Percentiles rank a stretch among this genome's conserved stretches.
phyloP scores from a whole-genome alignment of 164 flowering plant genomes.

The Annona squamosa region DNA sequence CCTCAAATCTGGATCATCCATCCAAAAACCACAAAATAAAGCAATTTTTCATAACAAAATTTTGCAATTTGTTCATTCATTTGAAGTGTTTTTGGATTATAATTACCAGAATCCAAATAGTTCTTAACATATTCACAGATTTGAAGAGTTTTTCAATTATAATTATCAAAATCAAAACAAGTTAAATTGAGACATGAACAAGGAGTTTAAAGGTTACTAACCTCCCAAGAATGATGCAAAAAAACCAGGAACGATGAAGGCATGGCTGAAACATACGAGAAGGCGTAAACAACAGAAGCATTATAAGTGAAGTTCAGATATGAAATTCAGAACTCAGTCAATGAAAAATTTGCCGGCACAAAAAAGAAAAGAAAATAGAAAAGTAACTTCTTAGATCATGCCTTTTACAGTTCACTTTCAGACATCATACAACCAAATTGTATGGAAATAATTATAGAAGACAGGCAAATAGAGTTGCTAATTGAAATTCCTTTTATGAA shows the following conservation, averaged over 20 bases:
- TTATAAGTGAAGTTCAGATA: not conserved
- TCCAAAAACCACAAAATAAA: no score
- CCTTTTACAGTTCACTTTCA: not conserved
- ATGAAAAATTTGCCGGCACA: not conserved
- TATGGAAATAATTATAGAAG: not conserved
- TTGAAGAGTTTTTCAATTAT: not conserved
- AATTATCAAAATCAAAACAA: not conserved
- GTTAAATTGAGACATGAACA: not conserved
- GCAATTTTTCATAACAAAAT: no score
- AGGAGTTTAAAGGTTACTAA: slow-evolving; percentile 11
- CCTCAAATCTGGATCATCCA: no score
- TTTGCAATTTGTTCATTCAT: no score
- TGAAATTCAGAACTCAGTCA: not conserved
- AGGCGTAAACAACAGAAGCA: not conserved
- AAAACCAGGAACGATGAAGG: slow-evolving; percentile 28
- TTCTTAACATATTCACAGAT: no score
- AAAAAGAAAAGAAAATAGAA: not conserved
- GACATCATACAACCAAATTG: not conserved
- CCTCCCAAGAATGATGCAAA: slow-evolving; percentile 27
- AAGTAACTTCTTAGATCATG: not conserved
- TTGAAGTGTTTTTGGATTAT: no score
- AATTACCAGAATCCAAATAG: no score
- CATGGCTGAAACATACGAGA: slow-evolving; percentile 20
- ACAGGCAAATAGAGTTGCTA: not conserved
- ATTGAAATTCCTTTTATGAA: no score